Base-by-base conservation (phyloP, 75 land plant genomes). In the Selaginella moellendorffii region DNA sequence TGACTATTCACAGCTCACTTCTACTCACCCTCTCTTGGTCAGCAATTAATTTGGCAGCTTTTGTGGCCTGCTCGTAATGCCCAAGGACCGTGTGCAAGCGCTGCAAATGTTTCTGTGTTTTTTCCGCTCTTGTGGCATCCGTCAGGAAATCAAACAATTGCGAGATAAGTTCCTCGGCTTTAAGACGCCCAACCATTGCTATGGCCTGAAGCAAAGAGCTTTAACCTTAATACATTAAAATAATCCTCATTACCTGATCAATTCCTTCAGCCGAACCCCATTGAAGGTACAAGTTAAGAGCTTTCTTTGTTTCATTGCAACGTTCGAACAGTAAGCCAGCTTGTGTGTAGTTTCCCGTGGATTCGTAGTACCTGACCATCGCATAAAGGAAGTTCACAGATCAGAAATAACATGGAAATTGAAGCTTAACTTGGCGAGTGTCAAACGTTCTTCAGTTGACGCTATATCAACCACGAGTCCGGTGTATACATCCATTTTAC, bases 341-440 rank as follows among this genome's bases (percentile, higher is more conserved):
- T 61, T 75, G 69, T 0, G 64, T 52, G 28, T 65, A 70, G 1
- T 26, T 66, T 61, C 63, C 72, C 42, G 68, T 70, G 0, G 77
- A 30, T 53, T 75, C 77, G 65, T 75, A 75, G 26, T 75, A 75
- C 31, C 77, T 75, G 36, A 52, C 1, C 14, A 24, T 25, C 2
- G 2, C 62, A 22, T 31, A 52, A 22, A 1, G 29, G 10, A 30
- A 5, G 54, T 5, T n/a, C n/a, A n/a, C n/a, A n/a, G n/a, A n/a
- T n/a, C n/a, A n/a, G n/a, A n/a, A n/a, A n/a, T n/a, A n/a, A n/a
- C n/a, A n/a, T n/a, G n/a, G n/a, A n/a, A n/a, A n/a, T n/a, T n/a
- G n/a, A n/a, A n/a, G n/a, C n/a, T n/a, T n/a, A n/a, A 74, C 76
- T 58, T 74, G 53, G 76, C 71, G 12, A 75, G 66, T 24, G 54